Evolutionary conservation across 208 protist genomes (phyloP).

Genomic region (Histomonas meleagridis): DNA sequence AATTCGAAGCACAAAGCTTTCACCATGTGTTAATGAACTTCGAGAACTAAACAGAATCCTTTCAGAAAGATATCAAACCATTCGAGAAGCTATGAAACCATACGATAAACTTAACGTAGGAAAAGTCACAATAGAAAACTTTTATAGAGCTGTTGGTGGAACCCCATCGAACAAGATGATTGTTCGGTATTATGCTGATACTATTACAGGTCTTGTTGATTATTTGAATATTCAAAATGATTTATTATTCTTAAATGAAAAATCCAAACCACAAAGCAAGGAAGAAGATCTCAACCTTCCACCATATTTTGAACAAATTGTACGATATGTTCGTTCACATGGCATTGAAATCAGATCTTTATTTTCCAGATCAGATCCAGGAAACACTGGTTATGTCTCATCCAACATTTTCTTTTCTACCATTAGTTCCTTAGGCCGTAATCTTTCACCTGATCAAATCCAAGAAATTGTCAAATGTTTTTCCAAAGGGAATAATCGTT

Average conservation of each 20-base stretch:
- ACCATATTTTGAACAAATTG: neutral
- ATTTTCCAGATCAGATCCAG: neutral
- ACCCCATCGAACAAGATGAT: neutral
- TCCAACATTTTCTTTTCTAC: neutral
- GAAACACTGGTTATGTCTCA: neutral
- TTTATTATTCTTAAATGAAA: too few species aligned
- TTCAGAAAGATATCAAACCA: neutral
- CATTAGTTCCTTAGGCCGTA: neutral
- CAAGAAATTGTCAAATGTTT: neutral
- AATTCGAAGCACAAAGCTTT: neutral
- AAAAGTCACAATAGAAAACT: neutral
- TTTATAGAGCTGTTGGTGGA: neutral
- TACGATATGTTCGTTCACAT: neutral
- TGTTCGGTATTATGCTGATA: neutral
- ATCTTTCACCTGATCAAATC: neutral
- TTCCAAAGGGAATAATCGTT: neutral
- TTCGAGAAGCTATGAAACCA: neutral
- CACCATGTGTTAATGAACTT: neutral
- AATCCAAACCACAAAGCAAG: too few species aligned
- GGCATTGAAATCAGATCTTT: neutral
- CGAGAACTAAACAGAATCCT: neutral
- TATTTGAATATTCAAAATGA: conserved; percentile 1
- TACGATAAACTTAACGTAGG: neutral
- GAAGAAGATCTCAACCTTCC: neutral
- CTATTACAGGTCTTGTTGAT: neutral